Conservation (phyloP, 495 filamentous ascomycete species). For the Hapsidospora chrysogenum region DNA sequence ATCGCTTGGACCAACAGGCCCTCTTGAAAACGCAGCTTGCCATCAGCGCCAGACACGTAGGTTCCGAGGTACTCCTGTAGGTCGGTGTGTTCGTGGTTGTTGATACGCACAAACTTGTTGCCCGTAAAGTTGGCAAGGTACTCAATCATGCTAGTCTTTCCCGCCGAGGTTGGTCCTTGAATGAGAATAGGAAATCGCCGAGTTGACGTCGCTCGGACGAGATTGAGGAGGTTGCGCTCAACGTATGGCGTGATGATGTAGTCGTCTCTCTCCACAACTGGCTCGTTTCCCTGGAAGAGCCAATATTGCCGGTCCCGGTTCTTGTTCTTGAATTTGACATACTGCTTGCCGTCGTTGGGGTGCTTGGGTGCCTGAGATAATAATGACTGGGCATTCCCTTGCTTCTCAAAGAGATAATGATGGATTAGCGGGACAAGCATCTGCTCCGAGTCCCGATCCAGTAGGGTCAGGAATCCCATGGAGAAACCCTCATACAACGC, state of each 20-base stretch:
- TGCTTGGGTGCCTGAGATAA: slow-evolving; percentile 57
- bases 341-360: slow-evolving; percentile 57
- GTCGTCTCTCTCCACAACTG: slow-evolving; percentile 54
- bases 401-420: slow-evolving; percentile 54
- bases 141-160: slow-evolving; percentile 99
- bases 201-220: slow-evolving; percentile 83
- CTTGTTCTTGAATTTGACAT: slow-evolving; percentile 57
- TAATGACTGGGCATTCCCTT: slow-evolving; percentile 46
- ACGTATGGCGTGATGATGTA: slow-evolving; percentile 97
- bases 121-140: slow-evolving; percentile 90
- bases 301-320: slow-evolving; percentile 65
- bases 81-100: slow-evolving; percentile 98
- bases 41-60: slow-evolving; percentile 73
- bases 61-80: slow-evolving; percentile 95
- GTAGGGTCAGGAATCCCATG: slow-evolving; percentile 90
- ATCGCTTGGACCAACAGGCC: slow-evolving; percentile 87
- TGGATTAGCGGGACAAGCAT: slow-evolving; percentile 68
- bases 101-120: slow-evolving; percentile 94
- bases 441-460: slow-evolving; percentile 61
- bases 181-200: slow-evolving; percentile 87
- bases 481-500: slow-evolving; percentile 89
- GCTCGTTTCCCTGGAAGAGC: slow-evolving; percentile 56
- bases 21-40: slow-evolving; percentile 78
- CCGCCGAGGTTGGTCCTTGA: slow-evolving; percentile 90
- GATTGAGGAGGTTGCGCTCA: slow-evolving; percentile 80